Percentiles rank a stretch among this genome's conserved stretches.
Conservation (phyloP, 176 grass and related monocot genomes). For the Phoenix roebelenii region DNA sequence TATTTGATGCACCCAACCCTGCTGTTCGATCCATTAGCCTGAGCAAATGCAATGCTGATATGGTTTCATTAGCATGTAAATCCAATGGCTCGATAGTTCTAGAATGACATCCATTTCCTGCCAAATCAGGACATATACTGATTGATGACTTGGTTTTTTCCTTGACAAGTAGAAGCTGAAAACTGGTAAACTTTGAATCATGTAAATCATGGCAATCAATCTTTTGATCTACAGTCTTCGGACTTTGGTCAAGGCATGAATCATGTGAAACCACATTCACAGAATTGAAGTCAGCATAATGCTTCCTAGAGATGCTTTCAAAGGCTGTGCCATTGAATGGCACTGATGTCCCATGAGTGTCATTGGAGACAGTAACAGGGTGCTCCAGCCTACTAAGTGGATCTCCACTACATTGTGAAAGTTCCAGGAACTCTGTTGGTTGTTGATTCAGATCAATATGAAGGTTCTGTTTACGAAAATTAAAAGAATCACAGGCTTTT, state of each 20-base stretch:
- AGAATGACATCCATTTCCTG: slow-evolving; percentile 21
- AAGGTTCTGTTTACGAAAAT: too few species aligned
- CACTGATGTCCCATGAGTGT: slow-evolving; percentile 12
- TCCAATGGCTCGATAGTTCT: slow-evolving; percentile 18
- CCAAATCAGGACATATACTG: slow-evolving; percentile 3
- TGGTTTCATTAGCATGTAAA: slow-evolving; percentile 34
- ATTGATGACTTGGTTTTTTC: not conserved
- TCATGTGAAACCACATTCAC: slow-evolving; percentile 3
- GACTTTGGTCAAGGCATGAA: not conserved
- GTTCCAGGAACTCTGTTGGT: slow-evolving; percentile 18
- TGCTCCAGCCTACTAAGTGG: not conserved
- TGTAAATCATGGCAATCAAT: not conserved
- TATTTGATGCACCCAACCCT: slow-evolving; percentile 13
- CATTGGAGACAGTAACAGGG: not conserved
- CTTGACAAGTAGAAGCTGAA: slow-evolving; percentile 4
- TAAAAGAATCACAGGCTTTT: not conserved
- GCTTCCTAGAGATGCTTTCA: slow-evolving; percentile 16
- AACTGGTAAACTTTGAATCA: not conserved
- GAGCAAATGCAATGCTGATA: slow-evolving; percentile 51
- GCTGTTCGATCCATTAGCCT: slow-evolving; percentile 47
- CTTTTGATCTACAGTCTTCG: not conserved
- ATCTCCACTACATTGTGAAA: slow-evolving; percentile 23
- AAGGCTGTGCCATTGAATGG: slow-evolving; percentile 21
- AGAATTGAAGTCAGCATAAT: slow-evolving; percentile 16
- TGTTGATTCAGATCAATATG: too few species aligned